Evolutionary conservation across 2,329 filamentous ascomycete genomes (phyloP).

Genomic region (Apiospora pterosperma): DNA sequence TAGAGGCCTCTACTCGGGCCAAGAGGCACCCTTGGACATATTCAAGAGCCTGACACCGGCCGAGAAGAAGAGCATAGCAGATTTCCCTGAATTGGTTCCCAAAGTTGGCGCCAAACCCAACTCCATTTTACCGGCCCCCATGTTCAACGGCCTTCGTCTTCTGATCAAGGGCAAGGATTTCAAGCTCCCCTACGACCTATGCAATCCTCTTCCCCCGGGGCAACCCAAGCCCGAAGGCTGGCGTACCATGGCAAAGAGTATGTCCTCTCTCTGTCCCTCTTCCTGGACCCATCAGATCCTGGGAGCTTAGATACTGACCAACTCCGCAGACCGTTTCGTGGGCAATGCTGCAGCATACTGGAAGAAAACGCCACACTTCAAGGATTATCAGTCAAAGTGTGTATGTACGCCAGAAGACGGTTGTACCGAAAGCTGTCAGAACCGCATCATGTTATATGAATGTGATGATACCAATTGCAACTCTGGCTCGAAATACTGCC

Average conservation of each 20-base stretch:
- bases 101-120: constrained; percentile 43
- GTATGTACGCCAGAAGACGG: constrained; percentile 75
- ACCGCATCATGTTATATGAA: constrained; percentile 95
- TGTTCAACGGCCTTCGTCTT: constrained; percentile 71
- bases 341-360: constrained; percentile 77
- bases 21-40: constrained; percentile 53
- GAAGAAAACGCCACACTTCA: constrained; percentile 73
- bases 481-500: constrained; percentile 68
- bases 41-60: constrained; percentile 43
- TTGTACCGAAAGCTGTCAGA: constrained; percentile 88
- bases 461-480: constrained; percentile 90
- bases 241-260: constrained; percentile 88
- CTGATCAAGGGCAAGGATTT: constrained; percentile 76
- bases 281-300: too few relatives aligned
- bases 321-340: constrained; percentile 73
- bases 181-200: constrained; percentile 85
- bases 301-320: constrained; percentile 22
- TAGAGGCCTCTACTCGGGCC: constrained; percentile 85
- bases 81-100: constrained; percentile 43
- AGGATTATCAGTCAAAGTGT: constrained; percentile 73
- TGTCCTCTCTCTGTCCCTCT: constrained; percentile 31
- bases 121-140: constrained; percentile 66
- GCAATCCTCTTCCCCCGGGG: constrained; percentile 79
- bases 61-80: constrained; percentile 50
- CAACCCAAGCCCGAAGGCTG: constrained; percentile 93